Base-by-base conservation (phyloP, 305 asterid species). In the Fraxinus ornus region DNA sequence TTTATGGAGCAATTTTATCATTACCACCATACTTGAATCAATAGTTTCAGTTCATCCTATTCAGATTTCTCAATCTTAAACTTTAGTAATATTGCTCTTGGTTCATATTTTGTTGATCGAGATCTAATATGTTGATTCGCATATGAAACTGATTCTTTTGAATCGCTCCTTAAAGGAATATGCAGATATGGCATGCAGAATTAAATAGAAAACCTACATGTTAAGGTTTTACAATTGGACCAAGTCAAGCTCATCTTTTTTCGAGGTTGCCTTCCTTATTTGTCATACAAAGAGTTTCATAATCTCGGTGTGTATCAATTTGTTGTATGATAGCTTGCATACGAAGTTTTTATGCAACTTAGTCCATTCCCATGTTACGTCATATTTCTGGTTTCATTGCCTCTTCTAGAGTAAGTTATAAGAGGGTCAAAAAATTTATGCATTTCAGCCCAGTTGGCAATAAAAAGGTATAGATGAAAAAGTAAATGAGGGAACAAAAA, bases 401-500 rank as follows among this genome's bases (percentile, higher is more conserved):
- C 76, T 71, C 24, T 30, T 71, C 76, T 32, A 71, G n/a, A 64
- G 35, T 64, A 71, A 71, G 76, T 36, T 71, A 13, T 71, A 71
- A 71, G 76, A 32, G 44, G 22, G 39, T 15, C 17, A 64, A 64
- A 49, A 32, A 71, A 0, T 32, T 32, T 71, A 30, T 32, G 41
- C 12, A 30, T 30, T 71, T 15, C 33, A 15, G 22, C 76, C 76
- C 36, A 71, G 24, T 32, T 71, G 44, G 76, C 44, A 32, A 32
- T 71, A 32, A 32, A 33, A 32, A 30, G 22, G 35, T 17, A 15
- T 30, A 71, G 39, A 71, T 71, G 76, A 5, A 71, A 24, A 32
- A 62, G 86, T 60, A 83, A 72, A 82, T 24, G 44, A 83, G 41
- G 49, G 64, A 78, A 19, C 0, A 24, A 72, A 82, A 66, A 36